Base-by-base conservation (phyloP, 2,329 filamentous ascomycete species). In the Onygenales sp. region DNA sequence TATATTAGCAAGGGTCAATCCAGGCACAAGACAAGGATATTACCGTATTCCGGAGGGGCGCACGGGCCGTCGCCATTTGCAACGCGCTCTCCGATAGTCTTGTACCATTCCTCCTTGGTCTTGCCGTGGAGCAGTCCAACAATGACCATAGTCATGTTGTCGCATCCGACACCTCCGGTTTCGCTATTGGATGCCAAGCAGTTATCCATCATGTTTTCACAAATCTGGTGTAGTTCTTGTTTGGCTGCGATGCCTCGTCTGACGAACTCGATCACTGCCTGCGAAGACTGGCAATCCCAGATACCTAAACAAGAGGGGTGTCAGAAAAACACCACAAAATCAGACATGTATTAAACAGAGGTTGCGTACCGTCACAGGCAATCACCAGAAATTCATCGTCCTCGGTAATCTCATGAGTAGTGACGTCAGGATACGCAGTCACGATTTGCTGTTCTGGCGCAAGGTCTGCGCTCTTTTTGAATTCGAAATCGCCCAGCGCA, bases 161-260 rank as follows among this genome's bases (percentile, higher is more conserved):
- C 93, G 71, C 93, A 98, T 57, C 93, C 93, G 57, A 98, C 92
- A 58, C 93, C 93, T 52, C 93, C 93, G 34, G 92, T 96, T 74
- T 98, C 93, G 61, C 91, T 95, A 80, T 95, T 97, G 57, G 91
- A 95, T 42, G 93, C 91, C 60, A 98, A 79, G 69, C 93, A 98
- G 77, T 97, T 98, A 77, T 98, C 92, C 93, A 98, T 98, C 89
- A 98, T 95, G 76, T 98, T 98, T 75, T 98, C 93, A 72, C 92
- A 97, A 65, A 98, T 97, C 69, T 88, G 87, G 53, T 91, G 84
- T 50, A 98, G 81, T 49, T 94, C 87, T 74, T 98, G 93, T 77
- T 95, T 95, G 50, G 91, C 91, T 49, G 90, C 92, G 70, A 98
- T 95, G 54, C 93, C 93, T 67, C 93, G 86, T 69, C 93, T 83